phyloP scores from a whole-genome alignment of 23 red algal species.

The Cyanidioschyzon merolae region DNA sequence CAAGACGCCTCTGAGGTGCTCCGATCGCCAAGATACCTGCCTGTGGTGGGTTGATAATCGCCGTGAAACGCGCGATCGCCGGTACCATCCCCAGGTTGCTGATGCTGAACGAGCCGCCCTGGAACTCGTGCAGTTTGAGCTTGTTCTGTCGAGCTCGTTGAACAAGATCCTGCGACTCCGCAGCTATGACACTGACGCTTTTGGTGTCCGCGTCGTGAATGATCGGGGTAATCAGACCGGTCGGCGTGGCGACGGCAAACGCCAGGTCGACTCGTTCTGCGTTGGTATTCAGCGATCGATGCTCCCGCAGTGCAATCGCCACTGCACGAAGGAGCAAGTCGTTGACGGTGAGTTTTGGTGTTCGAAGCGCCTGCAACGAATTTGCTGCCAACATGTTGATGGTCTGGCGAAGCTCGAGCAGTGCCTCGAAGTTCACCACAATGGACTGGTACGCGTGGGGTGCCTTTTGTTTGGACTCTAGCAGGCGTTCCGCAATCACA shows the following conservation, averaged over 20 bases:
- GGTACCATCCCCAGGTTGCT: slow-evolving; percentile 84
- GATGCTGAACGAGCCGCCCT: slow-evolving; percentile 93
- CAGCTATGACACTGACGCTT: slow-evolving; percentile 55
- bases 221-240: slow-evolving; percentile 83
- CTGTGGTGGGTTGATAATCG: slow-evolving; percentile 96
- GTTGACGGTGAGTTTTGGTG: slow-evolving; percentile 77
- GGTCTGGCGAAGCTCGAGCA: slow-evolving; percentile 46
- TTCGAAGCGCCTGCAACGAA: slow-evolving; percentile 5
- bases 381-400: slow-evolving; percentile 57
- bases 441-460: slow-evolving; percentile 82
- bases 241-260: not conserved
- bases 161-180: slow-evolving; percentile 66
- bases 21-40: slow-evolving; percentile 95
- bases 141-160: slow-evolving; percentile 60
- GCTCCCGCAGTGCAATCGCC: slow-evolving; percentile 60
- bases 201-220: slow-evolving; percentile 80
- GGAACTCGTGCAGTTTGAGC: slow-evolving; percentile 64
- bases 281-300: not conserved
- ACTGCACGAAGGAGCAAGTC: slow-evolving; percentile 93
- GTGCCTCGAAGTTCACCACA: slow-evolving; percentile 39
- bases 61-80: slow-evolving; percentile 72
- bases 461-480: slow-evolving; percentile 76
- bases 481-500: slow-evolving; percentile 57
- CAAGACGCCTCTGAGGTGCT: slow-evolving; percentile 38
- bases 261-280: not conserved